Evolutionary conservation across 495 filamentous ascomycete genomes (phyloP), one percentile per base, ranked within the genome.

Genomic region (Aspergillus ellipticus): DNA sequence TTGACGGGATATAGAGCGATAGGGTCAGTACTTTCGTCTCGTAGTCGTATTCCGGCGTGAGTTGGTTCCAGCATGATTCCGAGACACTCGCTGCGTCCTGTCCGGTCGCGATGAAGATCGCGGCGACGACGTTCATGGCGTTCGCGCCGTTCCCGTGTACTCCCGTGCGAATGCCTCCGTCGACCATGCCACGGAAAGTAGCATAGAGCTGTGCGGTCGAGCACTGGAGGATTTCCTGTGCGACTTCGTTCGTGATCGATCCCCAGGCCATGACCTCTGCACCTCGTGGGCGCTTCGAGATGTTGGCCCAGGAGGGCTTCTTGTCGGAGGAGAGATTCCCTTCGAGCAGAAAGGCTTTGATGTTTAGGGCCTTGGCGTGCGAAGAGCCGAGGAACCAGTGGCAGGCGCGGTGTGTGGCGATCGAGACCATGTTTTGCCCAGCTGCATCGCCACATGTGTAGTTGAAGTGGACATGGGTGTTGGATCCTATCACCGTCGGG

Each of bases 391-490:
- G 20, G 4, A 61, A 37, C 42, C 21, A 28, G n/a, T 54, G 50
- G 37, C 59, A 61, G 7, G 28, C 55, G 24, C 49, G 10, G 20
- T 57, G 45, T 4, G 54, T 57, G 7, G 54, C 59, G 20, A 57
- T 51, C 15, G 54, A 54, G 22, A 57, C 55, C 59, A 61, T 57
- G 39, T 61, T 61, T 22, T 61, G 54, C 1, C 54, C 59, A 1
- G 54, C 59, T 3, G 59, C 54, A 24, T 54, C 33, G 26, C 59
- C 59, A 35, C 54, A 57, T 6, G 29, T 16, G 47, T 61, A 61
- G 21, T 49, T 53, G 43, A 57, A 54, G 0, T 43, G 11, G 6
- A 57, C 37, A 22, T 61, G 59, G 6, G 42, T 46, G 1, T 22
- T 42, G 19, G 42, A 47, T 28, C 59, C 59, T 7, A 61, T 43